phyloP scores from a whole-genome alignment of 208 protist species.

The Wallacemonas sp. region DNA sequence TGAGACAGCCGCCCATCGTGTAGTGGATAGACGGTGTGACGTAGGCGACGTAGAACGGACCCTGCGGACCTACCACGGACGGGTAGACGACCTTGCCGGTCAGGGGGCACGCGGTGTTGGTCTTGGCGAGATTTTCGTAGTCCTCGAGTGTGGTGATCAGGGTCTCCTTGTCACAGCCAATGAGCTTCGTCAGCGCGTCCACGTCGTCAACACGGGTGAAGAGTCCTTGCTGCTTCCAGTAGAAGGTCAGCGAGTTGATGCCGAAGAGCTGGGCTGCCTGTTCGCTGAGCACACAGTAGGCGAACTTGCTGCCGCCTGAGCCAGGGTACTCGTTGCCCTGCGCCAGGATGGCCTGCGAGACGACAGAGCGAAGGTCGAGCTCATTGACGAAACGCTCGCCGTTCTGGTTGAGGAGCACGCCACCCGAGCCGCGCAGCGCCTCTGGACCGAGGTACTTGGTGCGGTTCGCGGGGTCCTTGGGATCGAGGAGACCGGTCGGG shows the following conservation, averaged over 20 bases:
- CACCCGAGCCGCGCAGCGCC: conserved; percentile 93
- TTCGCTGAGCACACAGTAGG: conserved; percentile 81
- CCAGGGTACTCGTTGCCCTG: conserved; percentile 54
- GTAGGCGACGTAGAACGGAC: conserved; percentile 77
- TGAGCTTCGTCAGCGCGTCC: conserved; percentile 54
- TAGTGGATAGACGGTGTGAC: conserved; percentile 96
- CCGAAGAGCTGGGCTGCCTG: conserved; percentile 69
- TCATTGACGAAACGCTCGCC: conserved; percentile 94
- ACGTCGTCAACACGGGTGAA: conserved; percentile 46
- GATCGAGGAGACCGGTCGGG: conserved; percentile 94
- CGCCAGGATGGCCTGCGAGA: conserved; percentile 80
- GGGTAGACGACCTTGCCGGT: conserved; percentile 80
- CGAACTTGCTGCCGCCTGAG: conserved; percentile 44
- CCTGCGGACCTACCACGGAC: conserved; percentile 47
- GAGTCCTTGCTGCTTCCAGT: conserved; percentile 69
- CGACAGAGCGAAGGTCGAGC: conserved; percentile 92
- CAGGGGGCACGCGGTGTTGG: conserved; percentile 23
- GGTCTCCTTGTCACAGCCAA: conserved; percentile 35
- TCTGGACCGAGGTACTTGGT: conserved; percentile 95
- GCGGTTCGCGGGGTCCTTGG: conserved; percentile 70
- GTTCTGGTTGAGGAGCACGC: conserved; percentile 89
- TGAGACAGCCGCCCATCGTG: conserved; percentile 94
- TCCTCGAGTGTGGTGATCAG: conserved; percentile 36
- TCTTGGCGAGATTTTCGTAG: conserved; percentile 39
- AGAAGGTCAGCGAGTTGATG: conserved; percentile 60